Evolutionary conservation across 129 eudicot genomes (phyloP).

Genomic region (Flaveria linearis): DNA sequence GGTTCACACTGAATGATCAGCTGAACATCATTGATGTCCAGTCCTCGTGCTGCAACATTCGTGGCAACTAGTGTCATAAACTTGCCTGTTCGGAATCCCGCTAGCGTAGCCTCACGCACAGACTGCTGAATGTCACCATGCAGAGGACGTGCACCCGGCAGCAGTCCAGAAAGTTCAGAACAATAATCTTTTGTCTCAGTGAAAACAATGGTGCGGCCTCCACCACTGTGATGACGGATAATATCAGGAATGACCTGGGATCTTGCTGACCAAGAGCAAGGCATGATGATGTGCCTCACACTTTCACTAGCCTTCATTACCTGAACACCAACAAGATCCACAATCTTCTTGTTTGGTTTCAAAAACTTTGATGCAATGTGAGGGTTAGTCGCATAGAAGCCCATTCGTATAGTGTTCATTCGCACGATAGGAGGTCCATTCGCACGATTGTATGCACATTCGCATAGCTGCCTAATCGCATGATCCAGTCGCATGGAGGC

Average conservation of each 20-base stretch:
- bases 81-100: slow-evolving; percentile 83
- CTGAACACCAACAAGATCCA: slow-evolving; percentile 75
- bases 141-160: slow-evolving; percentile 87
- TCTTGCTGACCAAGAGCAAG: slow-evolving; percentile 80
- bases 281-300: slow-evolving; percentile 78
- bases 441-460: too few relatives aligned
- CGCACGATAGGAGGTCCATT: too few relatives aligned
- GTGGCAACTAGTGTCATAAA: slow-evolving; percentile 89
- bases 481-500: too few relatives aligned
- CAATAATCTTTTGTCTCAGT: slow-evolving; percentile 91
- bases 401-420: too few relatives aligned
- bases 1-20: slow-evolving; percentile 98
- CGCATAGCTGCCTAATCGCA: too few relatives aligned
- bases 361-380: slow-evolving; percentile 78
- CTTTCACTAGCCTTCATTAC: slow-evolving; percentile 82
- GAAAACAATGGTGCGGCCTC: slow-evolving; percentile 90
- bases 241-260: slow-evolving; percentile 92
- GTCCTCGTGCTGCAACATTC: slow-evolving; percentile 92
- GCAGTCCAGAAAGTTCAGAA: slow-evolving; percentile 79
- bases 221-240: slow-evolving; percentile 90
- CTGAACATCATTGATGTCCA: slow-evolving; percentile 89
- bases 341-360: slow-evolving; percentile 67
- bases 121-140: slow-evolving; percentile 98
- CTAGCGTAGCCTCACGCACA: slow-evolving; percentile 83
- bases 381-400: too few relatives aligned